Conservation (phyloP, 1,139 yeast species). For the Eremothecium sinecaudum region DNA sequence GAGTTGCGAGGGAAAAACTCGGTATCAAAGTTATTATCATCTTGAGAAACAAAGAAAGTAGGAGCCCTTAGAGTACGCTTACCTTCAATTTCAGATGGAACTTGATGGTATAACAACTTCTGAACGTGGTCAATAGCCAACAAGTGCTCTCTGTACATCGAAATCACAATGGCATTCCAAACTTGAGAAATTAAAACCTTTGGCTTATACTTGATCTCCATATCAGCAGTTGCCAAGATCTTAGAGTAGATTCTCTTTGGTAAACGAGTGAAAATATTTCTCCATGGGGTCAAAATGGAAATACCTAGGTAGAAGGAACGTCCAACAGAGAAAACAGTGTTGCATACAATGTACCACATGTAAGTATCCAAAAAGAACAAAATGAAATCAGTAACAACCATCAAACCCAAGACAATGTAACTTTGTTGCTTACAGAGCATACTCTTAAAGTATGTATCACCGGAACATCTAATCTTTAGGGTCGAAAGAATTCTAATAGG, state of each 20-base stretch:
- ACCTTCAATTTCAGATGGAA: constrained; percentile 94
- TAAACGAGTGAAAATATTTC: constrained; percentile 92
- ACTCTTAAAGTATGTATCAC: constrained; percentile 79
- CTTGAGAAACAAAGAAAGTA: constrained; percentile 95
- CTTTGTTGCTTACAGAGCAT: constrained; percentile 78
- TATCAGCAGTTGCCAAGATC: constrained; percentile 93
- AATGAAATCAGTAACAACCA: constrained; percentile 84
- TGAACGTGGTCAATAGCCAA: constrained; percentile 97
- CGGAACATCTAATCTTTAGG: constrained; percentile 66
- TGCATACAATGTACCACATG: constrained; percentile 94
- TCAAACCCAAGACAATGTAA: constrained; percentile 78
- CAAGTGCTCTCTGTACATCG: constrained; percentile 97
- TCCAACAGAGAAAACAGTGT: constrained; percentile 91
- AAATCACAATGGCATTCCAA: constrained; percentile 96
- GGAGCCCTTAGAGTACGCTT: constrained; percentile 98
- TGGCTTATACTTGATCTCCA: constrained; percentile 98
- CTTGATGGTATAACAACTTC: constrained; percentile 92
- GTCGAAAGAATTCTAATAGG: constrained; percentile 71
- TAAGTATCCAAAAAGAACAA: constrained; percentile 97
- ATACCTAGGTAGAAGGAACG: constrained; percentile 97
- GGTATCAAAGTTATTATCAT: constrained; percentile 87
- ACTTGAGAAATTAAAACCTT: constrained; percentile 96
- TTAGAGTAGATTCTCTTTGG: constrained; percentile 98
- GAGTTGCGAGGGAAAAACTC: constrained; percentile 95
- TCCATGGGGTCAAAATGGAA: constrained; percentile 97